Evolutionary conservation across 805 yeast species (phyloP).

Genomic region (Candida insectorum): DNA sequence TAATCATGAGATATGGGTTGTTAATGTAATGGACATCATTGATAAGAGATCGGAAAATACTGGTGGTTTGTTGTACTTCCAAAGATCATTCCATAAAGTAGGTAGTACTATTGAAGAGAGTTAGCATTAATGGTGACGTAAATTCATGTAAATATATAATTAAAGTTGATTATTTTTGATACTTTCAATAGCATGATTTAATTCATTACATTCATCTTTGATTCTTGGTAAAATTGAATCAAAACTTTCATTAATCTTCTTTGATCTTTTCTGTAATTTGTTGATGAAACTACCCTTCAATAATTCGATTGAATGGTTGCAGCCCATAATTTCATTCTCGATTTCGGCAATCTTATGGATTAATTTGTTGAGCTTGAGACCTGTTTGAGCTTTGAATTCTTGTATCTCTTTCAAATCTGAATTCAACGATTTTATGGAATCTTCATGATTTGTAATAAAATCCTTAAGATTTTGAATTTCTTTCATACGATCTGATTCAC

Average conservation of each 20-base stretch:
- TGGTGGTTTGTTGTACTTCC: slow-evolving; percentile 68
- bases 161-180: slow-evolving; percentile 1
- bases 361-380: slow-evolving; percentile 23
- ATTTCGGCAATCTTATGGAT: slow-evolving; percentile 20
- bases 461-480: slow-evolving; percentile 22
- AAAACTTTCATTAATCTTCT: slow-evolving; percentile 29
- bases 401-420: slow-evolving; percentile 19
- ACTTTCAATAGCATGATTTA: neutral
- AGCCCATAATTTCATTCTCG: slow-evolving; percentile 21
- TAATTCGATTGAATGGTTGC: slow-evolving; percentile 21
- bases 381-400: slow-evolving; percentile 18
- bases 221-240: slow-evolving; percentile 34
- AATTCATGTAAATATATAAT: slow-evolving; percentile 6
- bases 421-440: slow-evolving; percentile 18
- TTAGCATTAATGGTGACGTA: slow-evolving; percentile 1
- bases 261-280: slow-evolving; percentile 24
- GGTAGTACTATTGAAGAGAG: slow-evolving; percentile 27
- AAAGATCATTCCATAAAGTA: slow-evolving; percentile 54
- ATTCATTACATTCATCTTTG: slow-evolving; percentile 4
- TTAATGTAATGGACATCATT: slow-evolving; percentile 60
- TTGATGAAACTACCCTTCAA: slow-evolving; percentile 23
- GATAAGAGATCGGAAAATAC: slow-evolving; percentile 22
- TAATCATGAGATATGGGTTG: slow-evolving; percentile 91
- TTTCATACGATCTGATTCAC: neutral
- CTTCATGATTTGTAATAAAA: slow-evolving; percentile 21